A percentile compares a stretch with the other conserved stretches of the same genome.
Conservation (phyloP, 1,139 yeast genomes). For the Arxiozyma slooffiae region DNA sequence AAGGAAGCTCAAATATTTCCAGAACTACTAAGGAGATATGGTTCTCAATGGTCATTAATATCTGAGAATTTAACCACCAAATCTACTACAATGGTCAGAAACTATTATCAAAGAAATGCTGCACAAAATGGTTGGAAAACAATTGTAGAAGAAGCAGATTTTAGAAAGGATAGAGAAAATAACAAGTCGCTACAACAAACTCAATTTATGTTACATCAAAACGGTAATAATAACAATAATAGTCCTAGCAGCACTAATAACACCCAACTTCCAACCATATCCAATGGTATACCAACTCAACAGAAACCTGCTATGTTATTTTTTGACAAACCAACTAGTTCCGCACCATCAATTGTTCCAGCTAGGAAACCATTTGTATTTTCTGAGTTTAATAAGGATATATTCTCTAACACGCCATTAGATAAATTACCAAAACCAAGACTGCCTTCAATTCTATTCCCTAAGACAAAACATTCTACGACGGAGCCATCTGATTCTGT, state of each 20-base stretch:
- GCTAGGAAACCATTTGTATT: conserved; percentile 10
- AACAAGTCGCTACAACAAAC: conserved; percentile 21
- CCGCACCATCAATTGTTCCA: background rate
- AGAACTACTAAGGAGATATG: conserved; percentile 48
- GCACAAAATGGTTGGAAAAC: conserved; percentile 52
- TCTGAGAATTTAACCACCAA: conserved; percentile 66
- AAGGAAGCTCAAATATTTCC: conserved; percentile 72
- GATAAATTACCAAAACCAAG: conserved; percentile 27
- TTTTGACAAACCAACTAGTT: conserved; percentile 14
- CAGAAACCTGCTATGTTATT: conserved; percentile 26
- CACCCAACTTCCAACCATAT: background rate
- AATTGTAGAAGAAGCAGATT: conserved; percentile 25
- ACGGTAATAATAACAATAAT: conserved; percentile 3
- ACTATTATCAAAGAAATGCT: conserved; percentile 66
- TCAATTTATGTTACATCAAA: conserved; percentile 20
- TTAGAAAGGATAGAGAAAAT: conserved; percentile 14
- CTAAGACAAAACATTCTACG: background rate
- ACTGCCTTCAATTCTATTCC: conserved; percentile 25
- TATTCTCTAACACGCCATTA: conserved; percentile 20
- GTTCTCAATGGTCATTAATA: conserved; percentile 74
- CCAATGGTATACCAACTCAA: conserved; percentile 23
- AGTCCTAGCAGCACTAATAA: background rate
- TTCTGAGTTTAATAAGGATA: conserved; percentile 14
- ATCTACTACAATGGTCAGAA: conserved; percentile 80
- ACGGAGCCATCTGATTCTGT: background rate